Evolutionary conservation across 345 rosid species (phyloP).

Genomic region (Populus tremula): DNA sequence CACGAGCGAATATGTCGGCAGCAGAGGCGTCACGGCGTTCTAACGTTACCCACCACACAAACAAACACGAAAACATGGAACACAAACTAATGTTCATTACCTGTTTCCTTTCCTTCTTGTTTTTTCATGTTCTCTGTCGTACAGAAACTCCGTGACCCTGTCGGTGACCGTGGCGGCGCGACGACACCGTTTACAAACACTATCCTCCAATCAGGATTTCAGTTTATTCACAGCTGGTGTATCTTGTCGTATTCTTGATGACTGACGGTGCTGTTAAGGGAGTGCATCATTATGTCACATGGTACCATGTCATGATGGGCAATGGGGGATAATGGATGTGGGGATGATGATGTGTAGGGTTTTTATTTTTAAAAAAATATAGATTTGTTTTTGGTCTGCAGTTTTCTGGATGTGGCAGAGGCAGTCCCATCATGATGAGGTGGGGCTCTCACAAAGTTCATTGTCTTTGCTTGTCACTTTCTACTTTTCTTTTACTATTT

Average conservation of each 20-base stretch:
- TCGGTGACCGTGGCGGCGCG: slow-evolving; percentile 27
- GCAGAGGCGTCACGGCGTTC: slow-evolving; percentile 33
- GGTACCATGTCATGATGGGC: not conserved
- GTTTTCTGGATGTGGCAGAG: not conserved
- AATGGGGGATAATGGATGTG: not conserved
- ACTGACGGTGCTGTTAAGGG: slow-evolving; percentile 13
- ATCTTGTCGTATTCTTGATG: not conserved
- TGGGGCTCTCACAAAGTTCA: not conserved
- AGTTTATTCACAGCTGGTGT: not conserved
- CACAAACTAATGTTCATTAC: not conserved
- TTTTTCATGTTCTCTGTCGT: slow-evolving; percentile 5
- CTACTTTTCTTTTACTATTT: not conserved
- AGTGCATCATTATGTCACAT: not conserved
- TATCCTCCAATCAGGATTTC: not conserved
- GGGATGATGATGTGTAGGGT: not conserved
- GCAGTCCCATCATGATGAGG: slow-evolving; percentile 16
- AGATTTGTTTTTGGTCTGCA: too few species aligned
- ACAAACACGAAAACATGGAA: not conserved
- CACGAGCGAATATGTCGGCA: slow-evolving; percentile 34
- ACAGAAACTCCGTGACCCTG: slow-evolving; percentile 24
- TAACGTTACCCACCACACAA: not conserved
- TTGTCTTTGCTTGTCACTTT: not conserved
- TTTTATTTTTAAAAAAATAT: not conserved
- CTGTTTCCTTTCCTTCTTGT: not conserved
- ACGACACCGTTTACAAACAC: slow-evolving; percentile 6